Conservation (phyloP, 2,329 filamentous ascomycete genomes). For the Aspergillus luchuensis region DNA sequence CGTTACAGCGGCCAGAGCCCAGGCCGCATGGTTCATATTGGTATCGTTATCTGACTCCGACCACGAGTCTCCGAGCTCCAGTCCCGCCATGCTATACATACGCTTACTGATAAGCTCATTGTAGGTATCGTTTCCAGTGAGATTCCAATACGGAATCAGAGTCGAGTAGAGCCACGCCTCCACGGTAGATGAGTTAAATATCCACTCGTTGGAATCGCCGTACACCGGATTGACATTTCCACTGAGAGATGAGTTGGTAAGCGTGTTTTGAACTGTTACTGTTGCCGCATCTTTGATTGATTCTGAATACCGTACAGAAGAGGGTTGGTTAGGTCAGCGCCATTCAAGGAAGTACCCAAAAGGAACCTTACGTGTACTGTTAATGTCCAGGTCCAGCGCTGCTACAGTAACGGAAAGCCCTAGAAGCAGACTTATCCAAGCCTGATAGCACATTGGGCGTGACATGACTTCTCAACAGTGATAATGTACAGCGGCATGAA, state of each 20-base stretch:
- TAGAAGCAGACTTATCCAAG: background rate
- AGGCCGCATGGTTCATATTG: background rate
- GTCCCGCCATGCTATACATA: background rate
- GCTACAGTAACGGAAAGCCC: background rate
- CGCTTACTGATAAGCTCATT: background rate
- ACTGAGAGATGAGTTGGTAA: background rate
- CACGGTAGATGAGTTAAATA: background rate
- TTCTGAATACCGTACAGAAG: no score
- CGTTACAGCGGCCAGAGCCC: background rate
- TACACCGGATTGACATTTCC: background rate
- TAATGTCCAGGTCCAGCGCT: background rate
- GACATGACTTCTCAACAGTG: background rate
- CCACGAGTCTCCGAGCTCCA: background rate
- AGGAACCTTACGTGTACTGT: background rate
- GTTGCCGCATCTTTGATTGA: constrained; percentile 1
- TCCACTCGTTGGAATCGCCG: background rate
- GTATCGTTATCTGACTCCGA: background rate
- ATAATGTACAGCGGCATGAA: background rate
- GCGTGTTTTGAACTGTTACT: background rate
- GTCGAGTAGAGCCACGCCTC: constrained; percentile 1
- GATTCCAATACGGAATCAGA: background rate
- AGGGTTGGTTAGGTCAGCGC: no score
- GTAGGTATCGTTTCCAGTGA: background rate
- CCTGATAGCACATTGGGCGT: background rate
- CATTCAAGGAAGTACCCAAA: no score